Base-by-base conservation (phyloP, 2,329 filamentous ascomycete genomes). In the Ciborinia camelliae region DNA sequence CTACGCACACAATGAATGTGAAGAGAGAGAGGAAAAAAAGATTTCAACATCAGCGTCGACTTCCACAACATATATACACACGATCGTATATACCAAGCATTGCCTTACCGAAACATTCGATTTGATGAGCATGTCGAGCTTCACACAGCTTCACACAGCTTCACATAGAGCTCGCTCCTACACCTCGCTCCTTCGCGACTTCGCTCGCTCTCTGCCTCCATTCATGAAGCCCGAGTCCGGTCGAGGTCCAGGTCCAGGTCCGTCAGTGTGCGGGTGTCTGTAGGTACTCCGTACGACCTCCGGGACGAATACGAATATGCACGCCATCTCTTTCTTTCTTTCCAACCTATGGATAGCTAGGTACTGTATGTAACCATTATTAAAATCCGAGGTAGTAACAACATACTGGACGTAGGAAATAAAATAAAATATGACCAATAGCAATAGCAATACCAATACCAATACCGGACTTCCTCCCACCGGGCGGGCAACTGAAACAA, bases 211-310 rank as follows among this genome's bases (percentile, higher is more conserved):
- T 63, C 48, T 63, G 23, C 39, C 23, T 32, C n/a, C 37, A 15
- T n/a, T 57, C 41, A 28, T 30, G 35, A 54, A 54, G 60, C 30
- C 51, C 51, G 41, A 63, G 61, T 57, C 61, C 61, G 61, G 51
- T 43, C 28, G n/a, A n/a, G n/a, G n/a, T n/a, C n/a, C n/a, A n/a
- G n/a, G n/a, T n/a, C n/a, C n/a, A n/a, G n/a, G n/a, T n/a, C n/a
- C n/a, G n/a, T n/a, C n/a, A n/a, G n/a, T n/a, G n/a, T n/a, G n/a
- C n/a, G n/a, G n/a, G n/a, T n/a, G n/a, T n/a, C n/a, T n/a, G n/a
- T n/a, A n/a, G n/a, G n/a, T 35, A 23, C 23, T 28, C 26, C 26
- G 61, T 63, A 48, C 39, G n/a, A 55, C 61, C 26, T 63, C 61
- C 61, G 61, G 59, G 23, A 32, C 37, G 59, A 43, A 54, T 39